Conservation (phyloP, 2,329 filamentous ascomycete genomes). For the Chrysoporthe deuterocubensis region DNA sequence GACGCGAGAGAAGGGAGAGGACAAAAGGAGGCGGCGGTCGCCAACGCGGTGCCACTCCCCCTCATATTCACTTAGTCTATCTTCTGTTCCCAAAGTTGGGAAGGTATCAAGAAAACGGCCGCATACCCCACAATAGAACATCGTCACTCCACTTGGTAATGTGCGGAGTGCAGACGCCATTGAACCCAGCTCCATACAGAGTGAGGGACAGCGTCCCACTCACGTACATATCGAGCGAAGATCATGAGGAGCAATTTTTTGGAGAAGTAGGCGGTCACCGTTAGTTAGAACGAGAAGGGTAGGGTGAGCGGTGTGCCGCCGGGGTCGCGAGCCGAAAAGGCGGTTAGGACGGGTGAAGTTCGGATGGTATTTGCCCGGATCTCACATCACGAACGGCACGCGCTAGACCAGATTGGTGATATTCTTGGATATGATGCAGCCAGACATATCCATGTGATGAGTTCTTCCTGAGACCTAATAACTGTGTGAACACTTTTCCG, state of each 20-base stretch:
- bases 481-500: neutral
- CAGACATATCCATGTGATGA: neutral
- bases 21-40: neutral
- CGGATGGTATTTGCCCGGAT: slow-evolving; percentile 16
- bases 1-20: neutral
- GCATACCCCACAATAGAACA: slow-evolving; percentile 13
- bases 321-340: neutral
- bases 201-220: neutral
- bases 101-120: neutral
- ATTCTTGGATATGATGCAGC: neutral
- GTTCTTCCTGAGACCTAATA: neutral
- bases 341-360: slow-evolving; percentile 1
- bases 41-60: neutral
- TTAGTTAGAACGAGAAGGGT: neutral
- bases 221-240: neutral
- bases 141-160: slow-evolving; percentile 1
- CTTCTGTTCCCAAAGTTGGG: neutral
- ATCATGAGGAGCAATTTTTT: neutral
- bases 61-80: slow-evolving; percentile 1
- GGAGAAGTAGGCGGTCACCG: neutral
- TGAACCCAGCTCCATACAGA: neutral
- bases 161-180: slow-evolving; percentile 18
- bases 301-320: neutral
- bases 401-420: neutral
- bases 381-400: neutral